Conservation (phyloP, 2,329 filamentous ascomycete genomes). For the Zelopaecilomyces penicillatus region DNA sequence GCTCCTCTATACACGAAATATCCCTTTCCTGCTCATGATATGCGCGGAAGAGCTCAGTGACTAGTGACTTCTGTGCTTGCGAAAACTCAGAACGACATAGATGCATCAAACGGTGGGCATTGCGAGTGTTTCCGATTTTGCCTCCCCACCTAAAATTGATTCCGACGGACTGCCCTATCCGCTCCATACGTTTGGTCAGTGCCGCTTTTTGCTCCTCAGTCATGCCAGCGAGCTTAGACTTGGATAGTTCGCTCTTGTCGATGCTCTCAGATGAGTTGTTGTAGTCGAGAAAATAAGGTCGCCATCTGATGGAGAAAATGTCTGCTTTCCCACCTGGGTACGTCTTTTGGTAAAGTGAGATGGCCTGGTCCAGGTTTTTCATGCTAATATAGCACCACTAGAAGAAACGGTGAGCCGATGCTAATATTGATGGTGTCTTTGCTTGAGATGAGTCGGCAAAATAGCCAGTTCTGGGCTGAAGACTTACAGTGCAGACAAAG, state of each 20-base stretch:
- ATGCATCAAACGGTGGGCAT: conserved; percentile 26
- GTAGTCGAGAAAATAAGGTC: conserved; percentile 29
- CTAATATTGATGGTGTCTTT: no score
- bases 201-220: conserved; percentile 18
- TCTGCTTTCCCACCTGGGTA: conserved; percentile 29
- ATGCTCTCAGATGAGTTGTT: conserved; percentile 15
- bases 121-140: conserved; percentile 24
- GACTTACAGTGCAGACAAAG: conserved; percentile 23
- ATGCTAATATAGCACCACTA: conserved; percentile 34
- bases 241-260: conserved; percentile 14
- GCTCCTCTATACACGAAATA: conserved; percentile 16
- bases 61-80: conserved; percentile 11
- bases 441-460: no score
- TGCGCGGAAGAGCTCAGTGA: conserved; percentile 19
- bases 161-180: conserved; percentile 22
- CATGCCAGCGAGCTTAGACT: conserved; percentile 16
- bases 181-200: conserved; percentile 17
- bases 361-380: conserved; percentile 27
- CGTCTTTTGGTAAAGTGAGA: conserved; percentile 28
- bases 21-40: conserved; percentile 24
- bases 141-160: conserved; percentile 26
- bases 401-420: no score
- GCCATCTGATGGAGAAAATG: conserved; percentile 26
- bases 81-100: conserved; percentile 11
- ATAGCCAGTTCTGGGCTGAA: neutral